Evolutionary conservation across 139 green algal genomes (phyloP).

Genomic region (Haematococcus lacustris): DNA sequence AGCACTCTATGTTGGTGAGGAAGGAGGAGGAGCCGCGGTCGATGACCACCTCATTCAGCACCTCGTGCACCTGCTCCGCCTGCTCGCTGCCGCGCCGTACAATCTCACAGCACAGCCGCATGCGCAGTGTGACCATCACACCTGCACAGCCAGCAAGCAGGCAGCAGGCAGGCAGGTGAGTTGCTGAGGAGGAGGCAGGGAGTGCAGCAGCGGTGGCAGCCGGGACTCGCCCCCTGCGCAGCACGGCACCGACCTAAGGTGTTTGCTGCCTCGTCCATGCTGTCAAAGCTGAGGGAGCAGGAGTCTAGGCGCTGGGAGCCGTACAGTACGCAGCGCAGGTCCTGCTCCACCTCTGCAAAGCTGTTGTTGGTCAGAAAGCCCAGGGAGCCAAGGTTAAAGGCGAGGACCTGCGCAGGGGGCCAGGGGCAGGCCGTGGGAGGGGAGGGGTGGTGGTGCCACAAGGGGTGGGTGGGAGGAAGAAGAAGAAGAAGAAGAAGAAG

Average conservation of each 20-base stretch:
- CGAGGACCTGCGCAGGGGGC: too few species aligned
- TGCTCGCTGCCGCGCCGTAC: slow-evolving; percentile 30
- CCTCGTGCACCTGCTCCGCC: slow-evolving; percentile 46
- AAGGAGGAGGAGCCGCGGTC: slow-evolving; percentile 78
- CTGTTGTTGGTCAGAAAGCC: slow-evolving; percentile 93
- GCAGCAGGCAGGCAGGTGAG: too few species aligned
- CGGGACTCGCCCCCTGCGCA: not conserved
- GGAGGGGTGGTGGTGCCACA: too few species aligned
- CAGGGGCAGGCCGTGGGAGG: too few species aligned
- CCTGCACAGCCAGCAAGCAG: slow-evolving; percentile 40
- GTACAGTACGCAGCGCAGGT: slow-evolving; percentile 76
- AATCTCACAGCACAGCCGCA: slow-evolving; percentile 86
- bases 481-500: too few species aligned
- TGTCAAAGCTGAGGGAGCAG: slow-evolving; percentile 29
- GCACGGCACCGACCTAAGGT: not conserved
- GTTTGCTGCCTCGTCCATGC: slow-evolving; percentile 26
- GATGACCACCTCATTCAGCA: slow-evolving; percentile 96
- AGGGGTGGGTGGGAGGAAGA: too few species aligned
- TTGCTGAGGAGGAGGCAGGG: not conserved
- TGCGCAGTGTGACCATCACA: slow-evolving; percentile 93
- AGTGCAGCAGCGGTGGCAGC: too few species aligned
- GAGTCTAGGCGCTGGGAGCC: slow-evolving; percentile 54
- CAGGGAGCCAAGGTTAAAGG: slow-evolving; percentile 94
- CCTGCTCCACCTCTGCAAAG: slow-evolving; percentile 56
- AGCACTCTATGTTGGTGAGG: slow-evolving; percentile 93